phyloP scores from a whole-genome alignment of 805 yeast genomes.

The Zygotorulaspora sp. region DNA sequence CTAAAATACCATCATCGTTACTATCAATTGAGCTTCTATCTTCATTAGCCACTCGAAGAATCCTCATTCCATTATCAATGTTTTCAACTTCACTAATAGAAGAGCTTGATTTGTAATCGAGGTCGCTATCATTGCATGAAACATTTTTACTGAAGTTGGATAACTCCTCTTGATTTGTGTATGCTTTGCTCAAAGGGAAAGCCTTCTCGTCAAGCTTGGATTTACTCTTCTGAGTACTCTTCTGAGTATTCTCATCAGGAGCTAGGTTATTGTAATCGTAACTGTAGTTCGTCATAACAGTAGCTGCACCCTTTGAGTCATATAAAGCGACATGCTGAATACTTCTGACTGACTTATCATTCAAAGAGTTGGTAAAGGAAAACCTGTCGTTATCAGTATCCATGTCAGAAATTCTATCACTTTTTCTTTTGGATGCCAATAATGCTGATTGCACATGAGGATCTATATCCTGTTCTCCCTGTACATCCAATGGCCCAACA shows the following conservation, averaged over 20 bases:
- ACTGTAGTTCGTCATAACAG: constrained; percentile 7
- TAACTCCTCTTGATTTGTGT: neutral
- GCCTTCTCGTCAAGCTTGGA: neutral
- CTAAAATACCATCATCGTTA: neutral
- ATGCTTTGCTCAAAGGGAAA: neutral
- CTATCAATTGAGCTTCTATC: neutral
- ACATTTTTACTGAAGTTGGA: neutral
- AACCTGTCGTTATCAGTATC: constrained; percentile 17
- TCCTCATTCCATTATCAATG: neutral
- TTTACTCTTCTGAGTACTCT: neutral
- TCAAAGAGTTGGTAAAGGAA: constrained; percentile 20
- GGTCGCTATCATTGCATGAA: neutral
- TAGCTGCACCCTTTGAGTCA: constrained; percentile 15
- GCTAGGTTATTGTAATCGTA: neutral
- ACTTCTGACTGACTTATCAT: constrained; percentile 18
- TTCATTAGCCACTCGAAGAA: neutral
- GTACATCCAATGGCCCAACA: constrained; percentile 7
- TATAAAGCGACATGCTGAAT: constrained; percentile 18
- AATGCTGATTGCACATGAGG: neutral
- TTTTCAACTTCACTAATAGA: neutral
- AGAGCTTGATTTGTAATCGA: neutral
- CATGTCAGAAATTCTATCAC: constrained; percentile 5
- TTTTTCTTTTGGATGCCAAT: constrained; percentile 2
- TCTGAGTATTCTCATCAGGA: neutral
- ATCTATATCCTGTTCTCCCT: neutral